Evolutionary conservation across 148 eudicot species (phyloP), one percentile per base, ranked within the genome.

Genomic region (Heliamphora exappendiculata): DNA sequence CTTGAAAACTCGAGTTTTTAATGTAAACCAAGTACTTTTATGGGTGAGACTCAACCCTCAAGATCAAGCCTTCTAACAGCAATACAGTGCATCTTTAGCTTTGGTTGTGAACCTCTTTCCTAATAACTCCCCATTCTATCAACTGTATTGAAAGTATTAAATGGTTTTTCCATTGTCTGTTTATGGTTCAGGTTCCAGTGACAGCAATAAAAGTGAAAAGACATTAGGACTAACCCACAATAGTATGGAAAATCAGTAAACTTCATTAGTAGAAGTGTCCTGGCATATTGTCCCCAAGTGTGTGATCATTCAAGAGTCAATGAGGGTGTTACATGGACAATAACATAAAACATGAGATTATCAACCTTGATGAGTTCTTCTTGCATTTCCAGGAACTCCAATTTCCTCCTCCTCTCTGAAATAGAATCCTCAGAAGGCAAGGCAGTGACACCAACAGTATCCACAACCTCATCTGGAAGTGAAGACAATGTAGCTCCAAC

Each of bases 391-490:
- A 90, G 85, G 88, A 79, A 92, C 80, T 92, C 97, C 78, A 92
- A 82, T 70, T 92, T 92, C 79, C 97, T 90, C 83, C 88, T 89
- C 84, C 90, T 90, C 81, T 89, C 94, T 0, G 94, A 85, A 77
- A 92, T 85, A 78, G 94, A 83, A 90, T 92, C 97, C 84, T 88
- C 94, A 74, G 97, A 92, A 45, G 91, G 92, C 78, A 92, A 81
- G 76, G 93, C 76, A 37, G 94, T 89, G 67, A 89, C 78, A 73
- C 89, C 91, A 75, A 92, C 93, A 81, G 92, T 90, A 73, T 92
- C 97, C 70, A 92, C 97, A 67, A 92, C 91, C 82, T 90, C 94
- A 81, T 92, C 97, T 60, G 97, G 97, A 54, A 92, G 89, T 75
- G 94, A 92, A 41, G 97, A 92, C 81, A 92, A 81, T 50, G 97